Conservation (phyloP, 2,329 filamentous ascomycete species). For the Neodidymelliopsis sp. region DNA sequence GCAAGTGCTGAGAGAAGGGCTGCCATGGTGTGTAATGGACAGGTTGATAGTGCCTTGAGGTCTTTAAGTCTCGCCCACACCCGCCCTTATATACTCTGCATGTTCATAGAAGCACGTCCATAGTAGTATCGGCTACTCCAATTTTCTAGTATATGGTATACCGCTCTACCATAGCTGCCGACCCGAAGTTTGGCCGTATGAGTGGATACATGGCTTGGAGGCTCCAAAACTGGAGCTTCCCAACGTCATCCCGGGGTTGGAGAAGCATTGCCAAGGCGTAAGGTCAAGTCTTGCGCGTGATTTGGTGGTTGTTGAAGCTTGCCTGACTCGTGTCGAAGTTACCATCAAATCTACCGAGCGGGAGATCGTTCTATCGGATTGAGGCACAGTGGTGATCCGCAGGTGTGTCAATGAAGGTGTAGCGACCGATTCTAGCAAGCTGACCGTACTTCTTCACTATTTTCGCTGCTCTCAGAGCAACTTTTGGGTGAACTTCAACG, state of each 20-base stretch:
- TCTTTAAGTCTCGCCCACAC: conserved; percentile 6
- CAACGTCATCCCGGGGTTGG: conserved; percentile 24
- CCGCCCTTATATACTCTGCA: conserved; percentile 29
- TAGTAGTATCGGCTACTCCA: conserved; percentile 11
- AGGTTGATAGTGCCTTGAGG: conserved; percentile 24
- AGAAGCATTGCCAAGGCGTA: conserved; percentile 31
- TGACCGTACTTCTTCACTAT: neutral
- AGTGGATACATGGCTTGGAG: conserved; percentile 17
- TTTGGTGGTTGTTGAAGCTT: conserved; percentile 5
- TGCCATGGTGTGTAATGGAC: conserved; percentile 33
- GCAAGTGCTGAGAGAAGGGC: conserved; percentile 34
- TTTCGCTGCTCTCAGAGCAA: neutral
- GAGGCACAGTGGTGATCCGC: conserved; percentile 1
- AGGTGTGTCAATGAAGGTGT: neutral
- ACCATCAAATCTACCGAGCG: neutral
- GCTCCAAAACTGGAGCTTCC: conserved; percentile 17
- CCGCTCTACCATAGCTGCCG: conserved; percentile 5
- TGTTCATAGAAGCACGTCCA: conserved; percentile 6
- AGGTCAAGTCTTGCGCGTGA: conserved; percentile 25
- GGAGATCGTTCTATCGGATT: neutral
- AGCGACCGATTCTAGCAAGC: neutral
- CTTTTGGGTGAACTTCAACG: too few relatives aligned
- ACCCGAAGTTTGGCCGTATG: conserved; percentile 36
- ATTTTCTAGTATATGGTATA: conserved; percentile 2
- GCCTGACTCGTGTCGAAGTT: conserved; percentile 10